phyloP scores from a whole-genome alignment of 202 grass and related monocot genomes.

The Dendrocalamus latiflorus region DNA sequence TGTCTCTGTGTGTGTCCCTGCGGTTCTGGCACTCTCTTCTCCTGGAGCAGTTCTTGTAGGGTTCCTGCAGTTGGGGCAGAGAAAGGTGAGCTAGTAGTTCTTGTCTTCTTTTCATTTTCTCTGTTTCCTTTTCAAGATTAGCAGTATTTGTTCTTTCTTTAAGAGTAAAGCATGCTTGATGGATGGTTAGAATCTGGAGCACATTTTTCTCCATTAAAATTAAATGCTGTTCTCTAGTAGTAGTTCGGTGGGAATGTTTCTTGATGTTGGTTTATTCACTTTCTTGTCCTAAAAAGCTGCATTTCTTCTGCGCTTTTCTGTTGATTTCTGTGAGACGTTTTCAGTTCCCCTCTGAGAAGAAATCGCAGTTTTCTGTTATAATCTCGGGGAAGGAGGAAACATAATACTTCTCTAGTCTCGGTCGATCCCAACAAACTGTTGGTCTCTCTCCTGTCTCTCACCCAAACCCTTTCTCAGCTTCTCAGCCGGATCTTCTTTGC shows the following conservation, averaged over 20 bases:
- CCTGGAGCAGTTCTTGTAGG: constrained; percentile 18
- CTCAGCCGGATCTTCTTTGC: neutral
- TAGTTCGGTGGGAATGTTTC: constrained; percentile 28
- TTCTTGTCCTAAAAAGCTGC: constrained; percentile 47
- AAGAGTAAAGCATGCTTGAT: neutral
- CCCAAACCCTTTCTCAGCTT: neutral
- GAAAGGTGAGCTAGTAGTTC: neutral
- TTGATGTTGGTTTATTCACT: constrained; percentile 32
- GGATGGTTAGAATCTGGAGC: neutral
- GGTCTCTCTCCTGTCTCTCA: neutral
- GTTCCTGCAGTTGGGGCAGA: neutral
- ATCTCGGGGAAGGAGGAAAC: neutral
- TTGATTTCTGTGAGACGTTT: constrained; percentile 10
- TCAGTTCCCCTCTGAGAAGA: neutral
- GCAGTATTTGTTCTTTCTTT: neutral
- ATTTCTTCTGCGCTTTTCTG: constrained; percentile 34
- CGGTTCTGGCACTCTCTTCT: neutral
- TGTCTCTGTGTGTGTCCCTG: neutral
- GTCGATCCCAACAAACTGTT: neutral
- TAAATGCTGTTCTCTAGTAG: neutral
- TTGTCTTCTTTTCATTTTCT: neutral
- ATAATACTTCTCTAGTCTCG: neutral
- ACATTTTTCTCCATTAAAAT: neutral
- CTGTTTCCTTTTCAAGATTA: neutral
- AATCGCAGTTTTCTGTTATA: neutral